These are phyloP conservation scores for Hibiscus mutabilis DNA, from an alignment of 345 rosid genomes.

Conservation along the genomic window DNA sequence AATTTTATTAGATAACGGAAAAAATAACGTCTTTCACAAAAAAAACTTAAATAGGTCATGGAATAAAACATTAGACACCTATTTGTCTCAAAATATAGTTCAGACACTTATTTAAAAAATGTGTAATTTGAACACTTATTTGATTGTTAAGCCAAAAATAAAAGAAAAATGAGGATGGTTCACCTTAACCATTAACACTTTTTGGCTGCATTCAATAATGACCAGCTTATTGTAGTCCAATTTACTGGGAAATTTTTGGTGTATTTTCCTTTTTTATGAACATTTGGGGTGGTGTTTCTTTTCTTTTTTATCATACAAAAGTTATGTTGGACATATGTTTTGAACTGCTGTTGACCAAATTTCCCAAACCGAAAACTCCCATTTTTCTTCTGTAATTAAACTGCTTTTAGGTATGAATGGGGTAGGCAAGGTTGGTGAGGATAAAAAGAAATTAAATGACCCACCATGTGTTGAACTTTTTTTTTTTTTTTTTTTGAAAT, in stretches of 20 bases:
- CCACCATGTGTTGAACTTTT: conserved; percentile 9
- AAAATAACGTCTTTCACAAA: too few species aligned
- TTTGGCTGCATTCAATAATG: neutral
- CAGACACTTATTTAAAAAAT: too few species aligned
- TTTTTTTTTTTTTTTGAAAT: too few species aligned
- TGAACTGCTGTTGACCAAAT: neutral
- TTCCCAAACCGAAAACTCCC: neutral
- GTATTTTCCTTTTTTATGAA: neutral
- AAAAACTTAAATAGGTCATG: too few species aligned
- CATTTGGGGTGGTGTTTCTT: neutral
- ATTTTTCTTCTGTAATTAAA: neutral
- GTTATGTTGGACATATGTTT: neutral
- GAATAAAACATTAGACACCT: too few species aligned
- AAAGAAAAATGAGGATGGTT: neutral
- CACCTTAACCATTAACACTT: neutral
- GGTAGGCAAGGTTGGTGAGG: conserved; percentile 14
- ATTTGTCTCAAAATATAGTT: too few species aligned
- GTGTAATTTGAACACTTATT: too few species aligned
- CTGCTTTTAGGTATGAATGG: neutral
- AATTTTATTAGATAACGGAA: too few species aligned
- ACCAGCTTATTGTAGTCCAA: neutral
- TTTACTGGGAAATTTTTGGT: neutral
- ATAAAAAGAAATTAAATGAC: neutral
- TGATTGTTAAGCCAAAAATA: too few species aligned
- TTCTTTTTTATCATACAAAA: too few species aligned